Evolutionary conservation across 108 stramenopile species (phyloP).

Genomic region (Chaetoceros tenuissimus): DNA sequence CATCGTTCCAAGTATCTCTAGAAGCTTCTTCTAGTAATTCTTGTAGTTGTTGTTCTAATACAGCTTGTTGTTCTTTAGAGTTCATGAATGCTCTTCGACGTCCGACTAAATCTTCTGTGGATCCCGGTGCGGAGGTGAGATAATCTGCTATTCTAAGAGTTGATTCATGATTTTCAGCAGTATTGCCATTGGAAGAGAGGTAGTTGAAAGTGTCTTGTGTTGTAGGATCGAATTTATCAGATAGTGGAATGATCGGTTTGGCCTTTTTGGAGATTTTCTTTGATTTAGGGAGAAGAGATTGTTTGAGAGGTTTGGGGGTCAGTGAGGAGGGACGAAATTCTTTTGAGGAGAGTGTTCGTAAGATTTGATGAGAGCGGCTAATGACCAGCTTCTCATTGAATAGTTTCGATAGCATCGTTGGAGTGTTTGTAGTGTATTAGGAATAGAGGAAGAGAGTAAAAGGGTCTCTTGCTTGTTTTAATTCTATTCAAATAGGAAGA

Average conservation of each 20-base stretch:
- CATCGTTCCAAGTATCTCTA: constrained; percentile 18
- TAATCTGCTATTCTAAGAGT: constrained; percentile 56
- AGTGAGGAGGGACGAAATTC: not conserved
- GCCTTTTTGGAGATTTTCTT: not conserved
- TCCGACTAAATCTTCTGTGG: constrained; percentile 66
- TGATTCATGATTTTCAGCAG: constrained; percentile 17
- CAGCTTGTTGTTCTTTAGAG: constrained; percentile 20
- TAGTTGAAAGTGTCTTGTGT: not conserved
- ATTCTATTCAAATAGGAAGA: no score
- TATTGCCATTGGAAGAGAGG: not conserved
- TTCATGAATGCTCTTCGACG: constrained; percentile 38
- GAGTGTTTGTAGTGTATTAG: no score
- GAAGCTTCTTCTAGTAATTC: constrained; percentile 21
- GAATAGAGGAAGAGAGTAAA: no score
- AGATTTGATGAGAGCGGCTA: no score
- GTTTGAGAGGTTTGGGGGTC: not conserved
- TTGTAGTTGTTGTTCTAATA: constrained; percentile 22
- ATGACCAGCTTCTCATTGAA: no score
- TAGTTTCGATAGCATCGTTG: no score
- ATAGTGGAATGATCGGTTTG: not conserved
- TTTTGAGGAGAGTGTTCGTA: not conserved
- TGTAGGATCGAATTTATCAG: not conserved
- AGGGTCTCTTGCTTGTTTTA: no score
- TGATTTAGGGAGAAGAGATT: not conserved
- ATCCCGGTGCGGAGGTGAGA: constrained; percentile 50